Evolutionary conservation across 352 stramenopile species (phyloP).

Genomic region (Globisporangium camurandrum): DNA sequence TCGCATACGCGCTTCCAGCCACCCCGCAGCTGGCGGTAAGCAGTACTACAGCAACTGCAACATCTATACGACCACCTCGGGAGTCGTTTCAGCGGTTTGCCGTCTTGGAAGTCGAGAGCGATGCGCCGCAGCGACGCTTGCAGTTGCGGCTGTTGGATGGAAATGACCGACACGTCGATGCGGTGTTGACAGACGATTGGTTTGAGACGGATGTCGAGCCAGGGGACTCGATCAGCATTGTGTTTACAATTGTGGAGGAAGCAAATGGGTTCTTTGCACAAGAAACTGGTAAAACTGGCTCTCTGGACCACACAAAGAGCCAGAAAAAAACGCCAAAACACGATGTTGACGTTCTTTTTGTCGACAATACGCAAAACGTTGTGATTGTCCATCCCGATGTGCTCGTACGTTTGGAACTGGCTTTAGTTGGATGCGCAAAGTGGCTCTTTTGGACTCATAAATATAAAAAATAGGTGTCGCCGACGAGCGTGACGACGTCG

Average conservation of each 20-base stretch:
- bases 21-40: no score
- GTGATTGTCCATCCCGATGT: slow-evolving; percentile 73
- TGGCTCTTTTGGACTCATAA: not conserved
- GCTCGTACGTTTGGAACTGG: slow-evolving; percentile 51
- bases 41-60: not conserved
- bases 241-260: no score
- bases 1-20: no score
- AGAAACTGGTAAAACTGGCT: no score
- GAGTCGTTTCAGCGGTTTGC: slow-evolving; percentile 52
- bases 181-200: slow-evolving; percentile 60
- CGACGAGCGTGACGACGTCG: slow-evolving; percentile 73
- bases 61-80: not conserved
- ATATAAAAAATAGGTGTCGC: slow-evolving; percentile 45
- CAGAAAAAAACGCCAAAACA: no score
- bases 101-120: slow-evolving; percentile 55
- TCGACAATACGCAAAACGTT: slow-evolving; percentile 51
- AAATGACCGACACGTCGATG: slow-evolving; percentile 48
- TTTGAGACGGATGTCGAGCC: slow-evolving; percentile 66
- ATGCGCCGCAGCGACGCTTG: slow-evolving; percentile 40
- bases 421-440: no score
- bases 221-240: slow-evolving; percentile 73
- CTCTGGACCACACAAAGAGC: no score
- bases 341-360: no score
- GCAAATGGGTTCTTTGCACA: slow-evolving; percentile 39
- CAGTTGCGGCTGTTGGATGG: slow-evolving; percentile 59